Base-by-base conservation (phyloP, 768 basidiomycete genomes). In the Lentinula aciculospora region DNA sequence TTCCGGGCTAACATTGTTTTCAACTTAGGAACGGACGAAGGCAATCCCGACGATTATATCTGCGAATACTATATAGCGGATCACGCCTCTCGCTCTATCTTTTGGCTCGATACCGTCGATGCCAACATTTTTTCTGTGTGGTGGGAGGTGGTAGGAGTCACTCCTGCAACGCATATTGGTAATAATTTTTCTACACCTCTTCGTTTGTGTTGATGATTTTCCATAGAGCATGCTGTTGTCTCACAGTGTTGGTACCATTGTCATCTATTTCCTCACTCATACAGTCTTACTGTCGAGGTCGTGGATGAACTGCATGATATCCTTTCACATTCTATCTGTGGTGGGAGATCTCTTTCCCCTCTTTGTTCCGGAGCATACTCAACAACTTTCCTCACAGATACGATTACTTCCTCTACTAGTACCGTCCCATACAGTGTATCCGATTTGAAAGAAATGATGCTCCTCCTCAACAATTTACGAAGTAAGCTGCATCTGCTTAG, bases 1-100 rank as follows among this genome's bases (percentile, higher is more conserved):
- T 36, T 59, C 1, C 61, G 72, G 39, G 66, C 73, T 23, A 76
- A 82, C 46, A 67, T 83, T 4, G 74, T 82, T 19, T 59, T 86
- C 27, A 77, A 83, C 45, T 66, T 80, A 3, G 67, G 62, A 31
- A 10, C 49, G 2, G 61, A 62, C 2, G 66, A 67, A 0, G 67
- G 67, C 2, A 36, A 36, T 9, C 60, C 39, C 9, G 57, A 49
- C 0, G 53, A 44, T 25, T 59, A 58, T 58, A 60, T 44, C 60
- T 68, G 70, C 62, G 60, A 74, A 59, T 84, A 84, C 64, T 84
- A 83, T 62, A 81, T 80, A 57, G 80, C 75, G 27, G 73, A 82
- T 60, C 81, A 83, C 44, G 21, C 62, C 1, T 66, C 68, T 0
- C 74, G 79, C 19, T 64, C 69, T n/a, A 66, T 85, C 9, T 86